Percentiles rank a stretch among this genome's conserved stretches.
These are phyloP conservation scores for Pichia manshurica DNA, from an alignment of 805 yeast genomes.

Conservation along the genomic window DNA sequence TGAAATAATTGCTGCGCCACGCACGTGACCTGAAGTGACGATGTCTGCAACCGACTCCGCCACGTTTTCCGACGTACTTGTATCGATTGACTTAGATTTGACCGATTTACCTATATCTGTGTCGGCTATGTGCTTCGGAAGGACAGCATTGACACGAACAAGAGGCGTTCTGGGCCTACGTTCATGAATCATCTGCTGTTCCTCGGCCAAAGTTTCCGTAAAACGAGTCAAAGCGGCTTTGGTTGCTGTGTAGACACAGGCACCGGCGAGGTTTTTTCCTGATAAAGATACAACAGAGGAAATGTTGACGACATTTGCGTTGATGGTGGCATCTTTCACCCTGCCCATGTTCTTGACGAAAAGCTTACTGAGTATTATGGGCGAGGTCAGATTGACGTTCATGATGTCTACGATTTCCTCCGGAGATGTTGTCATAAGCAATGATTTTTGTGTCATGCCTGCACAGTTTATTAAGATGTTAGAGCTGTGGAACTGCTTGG, in stretches of 20 bases:
- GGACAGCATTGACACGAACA: conserved; percentile 57
- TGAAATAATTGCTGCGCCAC: neutral
- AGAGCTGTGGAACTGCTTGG: conserved; percentile 30
- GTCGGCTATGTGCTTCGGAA: conserved; percentile 61
- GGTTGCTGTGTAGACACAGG: conserved; percentile 60
- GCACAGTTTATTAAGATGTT: conserved; percentile 59
- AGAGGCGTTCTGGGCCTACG: conserved; percentile 32
- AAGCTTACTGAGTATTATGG: conserved; percentile 53
- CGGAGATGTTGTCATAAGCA: conserved; percentile 40
- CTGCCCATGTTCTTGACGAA: conserved; percentile 31
- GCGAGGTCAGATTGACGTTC: conserved; percentile 51
- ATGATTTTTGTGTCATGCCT: conserved; percentile 53
- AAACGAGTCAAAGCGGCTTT: conserved; percentile 68
- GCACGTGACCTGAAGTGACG: neutral
- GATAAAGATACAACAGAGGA: conserved; percentile 57
- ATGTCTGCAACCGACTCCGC: conserved; percentile 10
- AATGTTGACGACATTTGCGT: conserved; percentile 31
- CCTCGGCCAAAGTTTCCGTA: conserved; percentile 53
- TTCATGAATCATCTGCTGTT: conserved; percentile 32
- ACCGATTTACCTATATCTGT: conserved; percentile 58
- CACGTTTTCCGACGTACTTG: conserved; percentile 9
- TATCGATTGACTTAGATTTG: neutral
- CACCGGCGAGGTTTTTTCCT: conserved; percentile 35
- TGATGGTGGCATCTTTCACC: conserved; percentile 19
- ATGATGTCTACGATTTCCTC: conserved; percentile 42